Evolutionary conservation across 2,329 filamentous ascomycete species (phyloP).

Genomic region (Venturia pyrina): DNA sequence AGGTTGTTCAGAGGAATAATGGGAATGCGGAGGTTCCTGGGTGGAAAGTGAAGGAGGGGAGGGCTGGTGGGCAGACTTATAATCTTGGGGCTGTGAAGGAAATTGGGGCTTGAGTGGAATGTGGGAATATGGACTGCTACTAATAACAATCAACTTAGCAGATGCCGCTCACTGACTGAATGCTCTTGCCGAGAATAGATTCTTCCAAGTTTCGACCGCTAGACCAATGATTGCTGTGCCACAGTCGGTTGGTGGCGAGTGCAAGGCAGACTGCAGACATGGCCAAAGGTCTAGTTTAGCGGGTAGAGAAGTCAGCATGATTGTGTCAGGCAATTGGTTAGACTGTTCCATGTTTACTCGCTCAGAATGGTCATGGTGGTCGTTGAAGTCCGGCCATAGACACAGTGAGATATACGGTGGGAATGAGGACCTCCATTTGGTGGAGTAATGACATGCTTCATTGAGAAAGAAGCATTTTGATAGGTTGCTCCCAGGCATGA

Average conservation of each 20-base stretch:
- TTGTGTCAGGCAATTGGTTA: neutral
- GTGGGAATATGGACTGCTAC: no score
- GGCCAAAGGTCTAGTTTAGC: neutral
- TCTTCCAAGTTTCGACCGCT: no score
- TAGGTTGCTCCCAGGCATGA: neutral
- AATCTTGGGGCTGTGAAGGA: neutral
- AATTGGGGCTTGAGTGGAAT: neutral
- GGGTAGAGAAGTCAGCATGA: neutral
- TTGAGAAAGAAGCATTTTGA: neutral
- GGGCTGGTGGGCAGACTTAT: neutral
- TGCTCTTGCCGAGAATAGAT: no score
- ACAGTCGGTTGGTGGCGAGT: neutral
- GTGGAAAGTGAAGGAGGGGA: conserved; percentile 48
- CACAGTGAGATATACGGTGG: neutral
- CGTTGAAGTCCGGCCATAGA: neutral
- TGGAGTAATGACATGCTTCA: neutral
- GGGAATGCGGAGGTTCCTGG: conserved; percentile 56
- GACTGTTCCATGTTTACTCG: neutral
- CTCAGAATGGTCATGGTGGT: neutral
- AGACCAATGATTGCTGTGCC: neutral
- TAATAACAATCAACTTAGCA: no score
- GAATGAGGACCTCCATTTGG: neutral
- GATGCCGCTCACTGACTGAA: no score
- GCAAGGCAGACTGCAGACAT: neutral
- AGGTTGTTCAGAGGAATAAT: neutral